Evolutionary conservation across 345 rosid species (phyloP), one percentile per base, ranked within the genome.

Genomic region (Mercurialis annua): DNA sequence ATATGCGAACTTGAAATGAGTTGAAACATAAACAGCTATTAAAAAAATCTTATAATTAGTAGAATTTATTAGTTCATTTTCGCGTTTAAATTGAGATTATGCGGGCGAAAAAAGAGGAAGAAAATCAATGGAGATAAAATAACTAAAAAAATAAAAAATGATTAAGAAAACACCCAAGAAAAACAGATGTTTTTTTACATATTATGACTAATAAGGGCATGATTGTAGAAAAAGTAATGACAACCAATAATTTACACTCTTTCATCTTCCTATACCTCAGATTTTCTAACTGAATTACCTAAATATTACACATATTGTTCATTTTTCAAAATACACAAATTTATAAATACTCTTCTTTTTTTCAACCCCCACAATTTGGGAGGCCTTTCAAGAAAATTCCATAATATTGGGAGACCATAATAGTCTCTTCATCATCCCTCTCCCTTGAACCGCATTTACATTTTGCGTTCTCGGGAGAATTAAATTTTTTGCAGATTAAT

Each of bases 261-360:
- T 42, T 1, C 61, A 52, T 55, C 54, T 21, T 63, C 55, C 60
- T 47, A 17, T 56, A 52, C 65, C 70, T 65, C 70, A 65, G 3
- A 20, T 58, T 65, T 65, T 15, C 6, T 70, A 62, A 70, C 73
- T 2, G 73, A 43, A 10, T 54, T 53, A 52, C 52, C 68, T 10
- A 44, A 42, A 34, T 53, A 51, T 38, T 17, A 18, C 9, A 18
- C 4, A n/a, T 20, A 10, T 29, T 40, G 10, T 29, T 30, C 71
- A 42, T 27, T 46, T 1, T 30, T 10, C 10, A 40, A 40, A 40
- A 2, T 40, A 40, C 4, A 40, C 18, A 1, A 18, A 16, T 15
- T 27, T 48, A 68, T 59, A 67, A 46, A 57, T 24, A 30, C 34
- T 26, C 17, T 47, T 21, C 8, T 23, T 48, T 2, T n/a, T 68